Conservation (phyloP, 2,329 filamentous ascomycete species). For the Aspergillus floridensis region DNA sequence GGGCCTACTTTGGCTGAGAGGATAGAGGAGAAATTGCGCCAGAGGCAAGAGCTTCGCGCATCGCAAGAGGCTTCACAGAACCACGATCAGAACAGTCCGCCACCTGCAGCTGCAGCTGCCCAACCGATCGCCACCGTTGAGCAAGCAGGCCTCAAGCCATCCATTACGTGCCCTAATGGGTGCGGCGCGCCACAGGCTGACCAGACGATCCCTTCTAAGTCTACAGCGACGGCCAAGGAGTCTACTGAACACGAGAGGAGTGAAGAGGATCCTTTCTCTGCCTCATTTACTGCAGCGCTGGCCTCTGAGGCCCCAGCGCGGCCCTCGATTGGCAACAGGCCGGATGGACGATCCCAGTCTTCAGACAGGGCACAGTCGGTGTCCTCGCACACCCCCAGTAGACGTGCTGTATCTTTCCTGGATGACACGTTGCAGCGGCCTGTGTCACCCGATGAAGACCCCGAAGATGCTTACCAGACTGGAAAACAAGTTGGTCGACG, state of each 20-base stretch:
- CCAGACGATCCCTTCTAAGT: neutral
- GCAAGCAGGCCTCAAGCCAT: neutral
- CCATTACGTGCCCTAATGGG: neutral
- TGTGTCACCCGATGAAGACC: constrained; percentile 6
- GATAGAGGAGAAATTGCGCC: constrained; percentile 35
- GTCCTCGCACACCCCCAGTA: constrained; percentile 9
- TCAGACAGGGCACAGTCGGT: constrained; percentile 8
- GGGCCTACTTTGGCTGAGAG: constrained; percentile 27
- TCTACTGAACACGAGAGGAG: neutral
- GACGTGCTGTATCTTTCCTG: constrained; percentile 21
- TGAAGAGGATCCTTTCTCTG: neutral
- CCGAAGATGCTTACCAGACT: constrained; percentile 7
- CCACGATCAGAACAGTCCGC: neutral
- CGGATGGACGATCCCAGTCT: constrained; percentile 10
- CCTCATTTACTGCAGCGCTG: neutral
- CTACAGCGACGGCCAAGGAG: neutral
- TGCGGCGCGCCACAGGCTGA: neutral
- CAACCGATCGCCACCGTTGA: neutral
- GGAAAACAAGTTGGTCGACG: constrained; percentile 9
- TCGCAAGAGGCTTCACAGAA: constrained; percentile 12
- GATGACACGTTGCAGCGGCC: constrained; percentile 12
- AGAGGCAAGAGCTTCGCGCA: constrained; percentile 29
- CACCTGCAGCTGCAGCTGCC: neutral
- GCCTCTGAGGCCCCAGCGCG: constrained; percentile 3
- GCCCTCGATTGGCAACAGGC: neutral